Base-by-base conservation (phyloP, 2,329 filamentous ascomycete species). In the Nigrospora sphaerica region DNA sequence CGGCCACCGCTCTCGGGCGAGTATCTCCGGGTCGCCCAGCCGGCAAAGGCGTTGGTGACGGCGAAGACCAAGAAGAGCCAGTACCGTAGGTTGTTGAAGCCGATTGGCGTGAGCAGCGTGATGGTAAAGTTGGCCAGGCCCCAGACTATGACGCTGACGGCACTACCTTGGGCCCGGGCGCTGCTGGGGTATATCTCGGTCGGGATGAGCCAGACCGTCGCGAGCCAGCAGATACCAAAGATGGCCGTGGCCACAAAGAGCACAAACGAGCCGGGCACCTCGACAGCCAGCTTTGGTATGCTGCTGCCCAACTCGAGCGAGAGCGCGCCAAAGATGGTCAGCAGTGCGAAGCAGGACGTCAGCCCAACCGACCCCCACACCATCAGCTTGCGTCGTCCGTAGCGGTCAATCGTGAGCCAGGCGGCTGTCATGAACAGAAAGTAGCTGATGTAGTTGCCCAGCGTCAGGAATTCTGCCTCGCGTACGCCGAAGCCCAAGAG, bases 361-460 rank as follows among this genome's bases (percentile, higher is more conserved):
- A 81, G 60, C 0, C 71, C 66, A 7, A 63, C 60, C 10, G 73
- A 74, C n/a, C 76, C 76, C 52, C 71, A 72, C 9, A 80, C 56
- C 56, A 81, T 69, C 9, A 80, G 62, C 38, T 69, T 71, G 18
- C 77, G 70, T 3, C 77, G 71, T 10, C 78, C 77, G 2, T 78
- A 60, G 2, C 71, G 72, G 52, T 79, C 76, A 49, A 83, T 79
- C 11, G 77, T 65, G 16, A 80, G 59, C 78, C 78, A 83, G 5
- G 78, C 77, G 11, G 78, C 59, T 1, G 77, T 81, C 79, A 82
- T 83, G 52, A 80, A 71, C 42, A 75, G 52, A 55, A 81, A 77
- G 60, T 83, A 83, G 16, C 72, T 78, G 36, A 78, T 62, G 61
- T 81, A 83, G 61, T 83, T 83, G 28, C 69, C 77, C 39, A 80